Evolutionary conservation across 2,329 filamentous ascomycete genomes (phyloP).

Genomic region (Cladophialophora chaetospira): DNA sequence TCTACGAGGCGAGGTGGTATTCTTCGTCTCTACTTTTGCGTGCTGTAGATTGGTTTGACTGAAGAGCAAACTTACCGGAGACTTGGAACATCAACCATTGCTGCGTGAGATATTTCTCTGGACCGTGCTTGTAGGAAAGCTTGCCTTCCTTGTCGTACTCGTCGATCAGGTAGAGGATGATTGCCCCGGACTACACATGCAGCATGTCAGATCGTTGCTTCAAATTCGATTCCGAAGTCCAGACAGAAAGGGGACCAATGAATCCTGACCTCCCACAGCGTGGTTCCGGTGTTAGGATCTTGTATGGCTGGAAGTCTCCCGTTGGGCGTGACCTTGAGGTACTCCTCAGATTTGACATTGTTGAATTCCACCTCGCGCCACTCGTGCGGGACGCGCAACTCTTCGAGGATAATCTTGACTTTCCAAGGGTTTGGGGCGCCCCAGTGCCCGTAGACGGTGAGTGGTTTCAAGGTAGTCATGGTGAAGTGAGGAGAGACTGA

Average conservation of each 20-base stretch:
- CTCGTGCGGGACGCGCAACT: slow-evolving; percentile 39
- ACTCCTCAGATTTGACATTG: slow-evolving; percentile 32
- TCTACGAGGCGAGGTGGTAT: neutral
- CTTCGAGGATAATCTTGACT: slow-evolving; percentile 37
- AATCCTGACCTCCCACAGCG: slow-evolving; percentile 30
- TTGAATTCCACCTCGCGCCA: slow-evolving; percentile 20
- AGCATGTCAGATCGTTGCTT: neutral
- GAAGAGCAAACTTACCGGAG: slow-evolving; percentile 25
- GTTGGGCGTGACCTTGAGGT: slow-evolving; percentile 15
- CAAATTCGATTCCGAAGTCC: neutral
- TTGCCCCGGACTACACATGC: neutral
- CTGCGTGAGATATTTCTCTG: slow-evolving; percentile 43
- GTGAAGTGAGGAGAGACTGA: neutral
- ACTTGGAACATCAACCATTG: slow-evolving; percentile 51
- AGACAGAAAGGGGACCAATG: neutral
- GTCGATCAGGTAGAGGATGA: neutral
- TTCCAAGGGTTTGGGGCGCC: slow-evolving; percentile 27
- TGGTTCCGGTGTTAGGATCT: slow-evolving; percentile 43
- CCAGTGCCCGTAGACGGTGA: slow-evolving; percentile 7
- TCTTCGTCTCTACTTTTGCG: neutral
- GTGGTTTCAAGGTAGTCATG: neutral
- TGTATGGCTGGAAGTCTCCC: slow-evolving; percentile 40
- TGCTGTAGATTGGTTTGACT: neutral
- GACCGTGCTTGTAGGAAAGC: slow-evolving; percentile 39
- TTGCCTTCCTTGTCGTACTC: slow-evolving; percentile 43